Evolutionary conservation across 805 yeast genomes (phyloP), one percentile per base, ranked within the genome.

Genomic region (Pichia membranifaciens): DNA sequence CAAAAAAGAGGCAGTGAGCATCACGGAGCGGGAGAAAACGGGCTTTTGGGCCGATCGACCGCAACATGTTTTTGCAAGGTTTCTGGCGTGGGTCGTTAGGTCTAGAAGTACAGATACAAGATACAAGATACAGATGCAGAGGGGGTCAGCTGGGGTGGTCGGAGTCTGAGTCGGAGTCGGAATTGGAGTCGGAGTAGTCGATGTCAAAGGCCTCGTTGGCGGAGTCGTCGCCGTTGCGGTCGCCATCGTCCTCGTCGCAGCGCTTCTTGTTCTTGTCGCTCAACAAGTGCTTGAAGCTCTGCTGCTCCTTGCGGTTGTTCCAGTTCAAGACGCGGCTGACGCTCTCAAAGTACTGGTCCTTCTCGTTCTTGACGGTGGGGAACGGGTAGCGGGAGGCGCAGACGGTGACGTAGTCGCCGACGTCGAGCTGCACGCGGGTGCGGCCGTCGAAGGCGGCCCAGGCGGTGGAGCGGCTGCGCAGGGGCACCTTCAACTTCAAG

Each of bases 381-480:
- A 93, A 93, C 20, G 96, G 95, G 67, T 78, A 91, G 25, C 89
- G 87, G 40, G 93, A 82, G 0, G 96, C 96, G 35, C 80, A 79
- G 15, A 93, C 77, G 0, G 89, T 79, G 31, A 93, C 86, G 57
- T 87, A 89, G 62, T 88, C 93, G 8, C 98, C 97, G 47, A 79
- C 80, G 31, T 70, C 66, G 41, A 93, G 67, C 62, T 93, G 96
- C 4, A 88, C 83, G 37, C 98, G 71, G 20, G 82, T 81, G 55
- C 93, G 82, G 12, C 99, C 99, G 66, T 93, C 99, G 62, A 93
- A 93, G 1, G 96, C 83, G 1, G 95, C 95, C 95, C 96, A 93
- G 0, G 98, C 97, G 0, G 96, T 87, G 5, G 93, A 80, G 44
- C 99, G 70, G 38, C 96, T 83, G 45, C 80, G 68, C 2, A 61